phyloP scores from a whole-genome alignment of 352 stramenopile species.

The Phytophthora hibernalis region DNA sequence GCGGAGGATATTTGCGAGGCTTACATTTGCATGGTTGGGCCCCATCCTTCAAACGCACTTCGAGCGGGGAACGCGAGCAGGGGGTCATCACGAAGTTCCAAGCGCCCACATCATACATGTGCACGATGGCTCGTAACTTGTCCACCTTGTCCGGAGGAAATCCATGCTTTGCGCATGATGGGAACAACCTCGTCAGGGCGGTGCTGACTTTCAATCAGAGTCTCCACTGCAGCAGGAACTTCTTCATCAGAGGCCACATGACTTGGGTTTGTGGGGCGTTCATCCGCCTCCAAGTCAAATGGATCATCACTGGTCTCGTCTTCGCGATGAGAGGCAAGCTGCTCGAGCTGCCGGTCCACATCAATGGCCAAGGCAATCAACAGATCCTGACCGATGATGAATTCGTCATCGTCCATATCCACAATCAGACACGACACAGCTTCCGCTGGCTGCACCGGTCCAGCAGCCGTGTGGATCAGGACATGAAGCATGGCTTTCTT shows the following conservation, averaged over 20 bases:
- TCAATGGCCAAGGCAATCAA: conserved; percentile 13
- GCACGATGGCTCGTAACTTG: conserved; percentile 3
- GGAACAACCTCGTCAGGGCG: too few relatives aligned
- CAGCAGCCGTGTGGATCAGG: conserved; percentile 9
- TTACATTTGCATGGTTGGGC: too few relatives aligned
- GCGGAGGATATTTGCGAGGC: too few relatives aligned
- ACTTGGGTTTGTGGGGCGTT: background rate
- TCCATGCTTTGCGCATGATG: too few relatives aligned
- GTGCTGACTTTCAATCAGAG: conserved; percentile 9
- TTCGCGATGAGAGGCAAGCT: conserved; percentile 1
- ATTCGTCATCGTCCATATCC: conserved; percentile 12
- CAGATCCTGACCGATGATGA: conserved; percentile 18
- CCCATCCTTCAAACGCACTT: too few relatives aligned
- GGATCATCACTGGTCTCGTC: conserved; percentile 2
- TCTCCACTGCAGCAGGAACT: background rate
- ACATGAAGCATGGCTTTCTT: conserved; percentile 5
- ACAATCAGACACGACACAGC: conserved; percentile 13
- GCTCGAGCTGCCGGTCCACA: conserved; percentile 16
- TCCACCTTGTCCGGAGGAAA: conserved; percentile 13
- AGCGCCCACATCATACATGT: background rate
- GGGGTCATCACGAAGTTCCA: conserved; percentile 9
- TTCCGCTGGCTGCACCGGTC: conserved; percentile 3
- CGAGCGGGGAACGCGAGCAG: conserved; percentile 14
- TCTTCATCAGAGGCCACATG: background rate
- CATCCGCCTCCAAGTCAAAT: background rate